Base-by-base conservation (phyloP, 768 basidiomycete species). In the Rubroboletus satanas region DNA sequence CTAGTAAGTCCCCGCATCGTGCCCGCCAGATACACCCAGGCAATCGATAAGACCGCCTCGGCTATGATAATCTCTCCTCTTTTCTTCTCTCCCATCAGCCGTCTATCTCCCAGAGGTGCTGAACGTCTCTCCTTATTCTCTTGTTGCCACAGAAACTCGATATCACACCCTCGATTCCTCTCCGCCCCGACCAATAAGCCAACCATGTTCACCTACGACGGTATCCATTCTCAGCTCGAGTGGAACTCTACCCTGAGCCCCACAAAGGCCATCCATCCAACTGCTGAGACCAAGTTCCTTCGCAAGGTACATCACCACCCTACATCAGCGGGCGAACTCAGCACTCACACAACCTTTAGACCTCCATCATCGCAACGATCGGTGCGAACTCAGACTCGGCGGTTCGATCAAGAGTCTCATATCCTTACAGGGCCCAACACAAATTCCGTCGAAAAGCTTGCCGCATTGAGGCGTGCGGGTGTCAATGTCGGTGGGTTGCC, bases 311-410 rank as follows among this genome's bases (percentile, higher is more conserved):
- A 80, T 62, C 18, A 28, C 28, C 33, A 60, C 49, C 28, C 41
- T 32, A 17, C 28, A 9, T 31, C 32, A 4, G 17, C 32, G 6
- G 11, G 14, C 39, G 15, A 45, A 28, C 29, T 38, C 45, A 8
- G 43, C 37, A 50, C 47, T 63, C 33, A 61, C 42, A n/a, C 44
- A 51, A 12, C 59, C 37, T 43, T 18, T 63, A 99, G 97, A 97
- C 94, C 14, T 81, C 90, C 56, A 98, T 99, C 75, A 98, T 99
- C 72, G 96, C 95, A 56, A 99, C 97, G 62, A 99, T 99, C 68
- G 97, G 96, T 90, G 62, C 56, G 80, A 57, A 53, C 56, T 53
- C 55, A 12, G 29, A 15, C 45, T 12, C n/a, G 39, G 14, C 43
- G 5, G 32, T 29, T 42, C 29, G 50, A 32, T 32, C 38, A 18